These are phyloP conservation scores for Kwoniella mangroviensis DNA, from an alignment of 768 basidiomycete species.

Conservation along the genomic window DNA sequence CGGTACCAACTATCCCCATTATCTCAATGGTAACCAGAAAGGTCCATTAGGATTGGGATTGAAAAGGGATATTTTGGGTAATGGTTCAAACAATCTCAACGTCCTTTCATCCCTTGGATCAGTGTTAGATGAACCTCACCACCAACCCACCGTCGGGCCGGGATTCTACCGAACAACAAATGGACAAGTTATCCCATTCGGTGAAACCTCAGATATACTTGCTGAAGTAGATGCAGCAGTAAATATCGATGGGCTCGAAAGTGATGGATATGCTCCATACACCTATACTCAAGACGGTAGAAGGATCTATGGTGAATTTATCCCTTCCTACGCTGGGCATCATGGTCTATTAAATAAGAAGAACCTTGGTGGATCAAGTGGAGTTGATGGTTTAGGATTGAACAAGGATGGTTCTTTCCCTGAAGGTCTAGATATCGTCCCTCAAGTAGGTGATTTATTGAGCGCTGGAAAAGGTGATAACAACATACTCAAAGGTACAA, in stretches of 20 bases:
- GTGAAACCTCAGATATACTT: slow-evolving; percentile 5
- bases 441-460: slow-evolving; percentile 17
- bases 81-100: slow-evolving; percentile 4
- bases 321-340: background rate
- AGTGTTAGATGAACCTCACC: background rate
- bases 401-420: slow-evolving; percentile 17
- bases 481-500: slow-evolving; percentile 5
- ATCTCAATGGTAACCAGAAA: background rate
- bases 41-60: background rate
- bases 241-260: background rate
- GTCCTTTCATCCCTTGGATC: slow-evolving; percentile 10
- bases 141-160: background rate
- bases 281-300: background rate
- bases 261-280: slow-evolving; percentile 2
- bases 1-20: slow-evolving; percentile 1
- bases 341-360: slow-evolving; percentile 13
- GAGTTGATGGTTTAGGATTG: slow-evolving; percentile 19
- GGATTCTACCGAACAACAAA: slow-evolving; percentile 5
- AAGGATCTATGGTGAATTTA: background rate
- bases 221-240: slow-evolving; percentile 16
- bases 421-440: slow-evolving; percentile 12
- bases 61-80: slow-evolving; percentile 22
- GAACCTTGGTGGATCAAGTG: slow-evolving; percentile 11
- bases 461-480: slow-evolving; percentile 12
- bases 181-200: slow-evolving; percentile 12